Evolutionary conservation across 2,329 filamentous ascomycete genomes (phyloP), one percentile per base, ranked within the genome.

Genomic region (Diaporthe citri): DNA sequence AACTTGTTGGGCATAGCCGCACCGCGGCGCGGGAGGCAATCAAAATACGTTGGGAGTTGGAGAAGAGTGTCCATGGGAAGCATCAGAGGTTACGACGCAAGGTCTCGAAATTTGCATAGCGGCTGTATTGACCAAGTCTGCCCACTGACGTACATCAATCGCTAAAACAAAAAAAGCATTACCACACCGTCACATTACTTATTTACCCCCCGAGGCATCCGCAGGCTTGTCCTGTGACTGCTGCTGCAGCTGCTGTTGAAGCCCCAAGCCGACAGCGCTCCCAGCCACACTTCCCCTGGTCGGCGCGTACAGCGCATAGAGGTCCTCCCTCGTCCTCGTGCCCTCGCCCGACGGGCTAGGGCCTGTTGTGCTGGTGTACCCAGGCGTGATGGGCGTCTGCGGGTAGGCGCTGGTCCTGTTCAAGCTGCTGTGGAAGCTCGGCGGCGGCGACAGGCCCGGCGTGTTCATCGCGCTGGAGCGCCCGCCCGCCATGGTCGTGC

Each of bases 401-500:
- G 56, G 64, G 31, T 52, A 52, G 13, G 46, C 64, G 43, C 64
- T 52, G 28, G 12, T 2, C 28, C 55, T 62, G 41, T 60, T 72
- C 2, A 31, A 62, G n/a, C 13, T 12, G 43, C n/a, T 72, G 60
- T 52, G 43, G 55, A 60, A 62, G n/a, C 59, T 48, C 25, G 55
- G 60, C 60, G 74, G 69, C 46, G 69, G 64, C 31, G 57, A 57
- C 22, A 64, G 36, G 51, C 46, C 59, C 1, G 39, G 59, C 20
- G 51, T 67, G 31, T 46, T 36, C 28, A 73, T 51, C 2, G 59
- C 71, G 56, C 56, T 71, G 10, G n/a, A 70, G 12, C 73, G 57
- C 28, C 57, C 67, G 39, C 73, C 73, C 25, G 43, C 57, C 43
- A 72, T 66, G 9, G 73, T 74, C 48, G 73, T 66, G 10, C 70